These are phyloP conservation scores for Linum usitatissimum DNA, from an alignment of 345 rosid species.

Conservation along the genomic window DNA sequence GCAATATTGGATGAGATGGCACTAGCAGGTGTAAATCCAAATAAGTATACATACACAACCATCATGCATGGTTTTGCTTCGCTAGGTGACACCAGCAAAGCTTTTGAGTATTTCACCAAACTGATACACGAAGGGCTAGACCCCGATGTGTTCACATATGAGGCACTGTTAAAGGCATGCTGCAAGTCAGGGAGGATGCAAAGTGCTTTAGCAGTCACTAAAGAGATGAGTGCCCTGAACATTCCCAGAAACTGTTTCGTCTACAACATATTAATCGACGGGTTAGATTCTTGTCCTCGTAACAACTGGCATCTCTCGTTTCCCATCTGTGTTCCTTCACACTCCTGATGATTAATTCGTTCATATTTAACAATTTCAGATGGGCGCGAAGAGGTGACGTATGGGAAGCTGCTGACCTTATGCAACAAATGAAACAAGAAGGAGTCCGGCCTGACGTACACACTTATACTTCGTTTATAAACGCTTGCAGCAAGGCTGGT, in stretches of 20 bases:
- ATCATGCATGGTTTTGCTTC: conserved; percentile 99
- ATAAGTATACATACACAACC: conserved; percentile 82
- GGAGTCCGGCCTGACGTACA: conserved; percentile 82
- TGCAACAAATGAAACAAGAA: conserved; percentile 84
- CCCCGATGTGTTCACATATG: conserved; percentile 78
- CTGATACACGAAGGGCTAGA: conserved; percentile 74
- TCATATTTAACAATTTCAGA: conserved; percentile 23
- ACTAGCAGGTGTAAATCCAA: conserved; percentile 63
- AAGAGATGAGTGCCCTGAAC: conserved; percentile 72
- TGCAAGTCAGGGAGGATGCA: conserved; percentile 99
- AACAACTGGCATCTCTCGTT: not conserved
- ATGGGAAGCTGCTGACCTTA: conserved; percentile 93
- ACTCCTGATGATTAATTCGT: not conserved
- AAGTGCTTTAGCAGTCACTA: conserved; percentile 90
- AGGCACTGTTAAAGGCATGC: conserved; percentile 90
- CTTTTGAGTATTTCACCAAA: conserved; percentile 73
- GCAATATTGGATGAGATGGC: conserved; percentile 84
- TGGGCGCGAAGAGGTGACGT: conserved; percentile 99
- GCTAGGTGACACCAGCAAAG: conserved; percentile 83
- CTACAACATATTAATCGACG: conserved; percentile 85
- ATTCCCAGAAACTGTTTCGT: conserved; percentile 70
- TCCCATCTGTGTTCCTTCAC: too few relatives aligned
- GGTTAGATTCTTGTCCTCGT: conserved; percentile 32
- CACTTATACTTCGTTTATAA: conserved; percentile 85
- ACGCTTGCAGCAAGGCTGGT: conserved; percentile 93